Percentiles rank a stretch among this genome's conserved stretches.
These are phyloP conservation scores for Arabis alpina DNA, from an alignment of 345 rosid species.

Conservation along the genomic window DNA sequence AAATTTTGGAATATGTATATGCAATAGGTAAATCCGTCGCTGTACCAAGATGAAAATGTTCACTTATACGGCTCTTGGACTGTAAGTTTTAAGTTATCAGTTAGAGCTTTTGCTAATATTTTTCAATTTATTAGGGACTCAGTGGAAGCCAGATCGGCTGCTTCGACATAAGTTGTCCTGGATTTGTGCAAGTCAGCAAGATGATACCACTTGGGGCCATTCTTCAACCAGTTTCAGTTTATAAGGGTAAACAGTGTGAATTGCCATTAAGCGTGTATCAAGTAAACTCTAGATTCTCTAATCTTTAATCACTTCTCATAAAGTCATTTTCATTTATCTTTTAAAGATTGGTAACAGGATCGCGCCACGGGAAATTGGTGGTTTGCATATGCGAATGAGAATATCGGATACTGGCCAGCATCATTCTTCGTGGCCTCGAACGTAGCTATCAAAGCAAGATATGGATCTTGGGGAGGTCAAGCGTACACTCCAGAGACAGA, in stretches of 20 bases:
- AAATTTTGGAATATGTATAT: background rate
- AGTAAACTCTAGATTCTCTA: background rate
- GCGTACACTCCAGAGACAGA: background rate
- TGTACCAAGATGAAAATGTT: background rate
- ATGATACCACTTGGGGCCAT: background rate
- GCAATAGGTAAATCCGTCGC: constrained; percentile 28
- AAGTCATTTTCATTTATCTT: background rate
- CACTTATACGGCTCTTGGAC: constrained; percentile 22
- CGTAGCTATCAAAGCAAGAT: background rate
- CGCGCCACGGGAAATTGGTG: constrained; percentile 35
- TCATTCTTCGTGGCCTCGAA: constrained; percentile 1
- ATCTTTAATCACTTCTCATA: background rate
- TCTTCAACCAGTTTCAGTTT: constrained; percentile 18
- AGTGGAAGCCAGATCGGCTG: constrained; percentile 3
- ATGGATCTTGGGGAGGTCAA: constrained; percentile 32
- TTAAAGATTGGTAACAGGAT: constrained; percentile 6
- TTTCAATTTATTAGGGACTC: background rate
- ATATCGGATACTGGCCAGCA: constrained; percentile 38
- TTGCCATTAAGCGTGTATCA: background rate
- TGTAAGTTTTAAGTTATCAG: constrained; percentile 25
- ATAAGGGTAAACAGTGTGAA: constrained; percentile 16
- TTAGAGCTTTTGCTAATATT: background rate
- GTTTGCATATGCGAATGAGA: background rate
- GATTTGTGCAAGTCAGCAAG: constrained; percentile 35
- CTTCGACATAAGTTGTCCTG: constrained; percentile 16